These are phyloP conservation scores for Alternaria dauci DNA, from an alignment of 2,329 filamentous ascomycete genomes.

Conservation along the genomic window DNA sequence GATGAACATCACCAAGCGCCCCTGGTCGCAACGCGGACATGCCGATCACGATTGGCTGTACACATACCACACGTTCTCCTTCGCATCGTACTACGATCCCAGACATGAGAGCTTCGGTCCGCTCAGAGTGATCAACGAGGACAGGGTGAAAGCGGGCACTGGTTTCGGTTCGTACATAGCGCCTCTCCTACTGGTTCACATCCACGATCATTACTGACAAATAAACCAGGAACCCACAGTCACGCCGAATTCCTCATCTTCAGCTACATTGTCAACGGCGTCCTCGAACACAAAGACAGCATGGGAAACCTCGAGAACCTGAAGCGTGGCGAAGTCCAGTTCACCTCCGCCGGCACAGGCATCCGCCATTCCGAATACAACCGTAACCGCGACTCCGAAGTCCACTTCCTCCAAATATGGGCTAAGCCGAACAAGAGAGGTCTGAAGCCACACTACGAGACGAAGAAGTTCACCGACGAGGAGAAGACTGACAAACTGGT, in stretches of 20 bases:
- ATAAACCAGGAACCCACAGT: constrained; percentile 69
- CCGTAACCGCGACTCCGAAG: constrained; percentile 72
- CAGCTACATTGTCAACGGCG: constrained; percentile 83
- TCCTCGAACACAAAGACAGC: constrained; percentile 86
- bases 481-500: constrained; percentile 76
- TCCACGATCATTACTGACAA: background rate
- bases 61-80: constrained; percentile 86
- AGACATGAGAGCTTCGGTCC: constrained; percentile 74
- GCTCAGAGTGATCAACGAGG: constrained; percentile 87
- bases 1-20: constrained; percentile 76
- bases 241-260: constrained; percentile 92
- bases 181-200: background rate
- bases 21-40: constrained; percentile 76
- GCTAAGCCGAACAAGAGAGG: constrained; percentile 78
- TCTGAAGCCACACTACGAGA: constrained; percentile 79
- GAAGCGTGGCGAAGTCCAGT: constrained; percentile 83
- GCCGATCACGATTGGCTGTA: constrained; percentile 87
- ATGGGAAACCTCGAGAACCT: constrained; percentile 78
- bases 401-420: constrained; percentile 92
- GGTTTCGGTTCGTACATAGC: constrained; percentile 67
- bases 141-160: constrained; percentile 75
- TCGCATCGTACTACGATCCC: constrained; percentile 76
- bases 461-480: constrained; percentile 74
- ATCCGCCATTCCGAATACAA: constrained; percentile 86
- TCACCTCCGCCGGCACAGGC: constrained; percentile 83